Conservation (phyloP, 1,139 yeast species). For the Kodamaea arcana region DNA sequence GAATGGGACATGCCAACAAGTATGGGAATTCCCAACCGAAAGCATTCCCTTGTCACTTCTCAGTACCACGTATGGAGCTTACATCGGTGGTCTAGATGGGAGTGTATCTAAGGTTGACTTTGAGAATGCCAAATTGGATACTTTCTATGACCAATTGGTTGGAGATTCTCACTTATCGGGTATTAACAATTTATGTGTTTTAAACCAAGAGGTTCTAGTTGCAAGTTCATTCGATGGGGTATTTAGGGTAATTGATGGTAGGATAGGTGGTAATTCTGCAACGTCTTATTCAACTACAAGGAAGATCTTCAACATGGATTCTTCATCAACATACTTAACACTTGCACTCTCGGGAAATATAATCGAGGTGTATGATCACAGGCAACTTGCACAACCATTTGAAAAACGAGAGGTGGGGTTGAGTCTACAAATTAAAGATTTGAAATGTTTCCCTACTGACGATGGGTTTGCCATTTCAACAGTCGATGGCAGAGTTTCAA, state of each 20-base stretch:
- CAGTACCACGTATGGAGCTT: conserved; percentile 18
- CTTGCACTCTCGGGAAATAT: conserved; percentile 54
- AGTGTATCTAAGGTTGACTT: conserved; percentile 36
- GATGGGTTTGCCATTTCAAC: conserved; percentile 77
- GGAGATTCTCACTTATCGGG: conserved; percentile 21
- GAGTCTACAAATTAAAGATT: conserved; percentile 62
- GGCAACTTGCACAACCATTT: conserved; percentile 42
- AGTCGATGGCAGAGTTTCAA: conserved; percentile 81
- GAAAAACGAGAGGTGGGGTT: conserved; percentile 66
- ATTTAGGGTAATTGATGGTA: conserved; percentile 34
- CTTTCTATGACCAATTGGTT: conserved; percentile 10
- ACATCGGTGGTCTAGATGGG: conserved; percentile 41
- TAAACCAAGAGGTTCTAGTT: conserved; percentile 26
- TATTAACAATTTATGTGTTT: conserved; percentile 24
- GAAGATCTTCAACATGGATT: conserved; percentile 67
- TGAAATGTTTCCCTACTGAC: conserved; percentile 55
- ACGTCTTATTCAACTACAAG: conserved; percentile 11
- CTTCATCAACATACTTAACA: conserved; percentile 43
- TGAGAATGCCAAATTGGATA: conserved; percentile 31
- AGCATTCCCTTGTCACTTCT: conserved; percentile 12
- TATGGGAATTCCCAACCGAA: conserved; percentile 5
- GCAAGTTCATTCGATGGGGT: conserved; percentile 57
- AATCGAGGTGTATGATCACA: conserved; percentile 57
- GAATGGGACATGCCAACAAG: conserved; percentile 3
- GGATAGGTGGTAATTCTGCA: conserved; percentile 10